phyloP scores from a whole-genome alignment of 2,329 filamentous ascomycete genomes.

The Fusarium palustre region DNA sequence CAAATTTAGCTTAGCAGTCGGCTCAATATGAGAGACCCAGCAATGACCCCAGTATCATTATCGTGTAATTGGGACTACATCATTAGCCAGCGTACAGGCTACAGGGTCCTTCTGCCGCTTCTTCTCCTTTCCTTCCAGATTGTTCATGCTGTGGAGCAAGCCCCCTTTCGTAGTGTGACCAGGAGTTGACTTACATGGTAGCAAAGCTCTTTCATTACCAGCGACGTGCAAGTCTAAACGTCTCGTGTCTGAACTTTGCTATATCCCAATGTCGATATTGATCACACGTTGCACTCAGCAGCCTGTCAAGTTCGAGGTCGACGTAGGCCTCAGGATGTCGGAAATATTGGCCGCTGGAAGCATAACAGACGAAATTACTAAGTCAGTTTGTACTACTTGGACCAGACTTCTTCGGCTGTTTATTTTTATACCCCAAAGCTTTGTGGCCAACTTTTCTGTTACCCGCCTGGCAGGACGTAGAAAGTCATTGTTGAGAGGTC shows the following conservation, averaged over 20 bases:
- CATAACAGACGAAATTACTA: too few species aligned
- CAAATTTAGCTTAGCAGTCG: conserved; percentile 34
- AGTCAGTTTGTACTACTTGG: too few species aligned
- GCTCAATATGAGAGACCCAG: conserved; percentile 35
- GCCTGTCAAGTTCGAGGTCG: background rate
- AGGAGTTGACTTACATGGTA: conserved; percentile 16
- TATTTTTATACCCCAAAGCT: too few species aligned
- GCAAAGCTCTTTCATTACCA: background rate
- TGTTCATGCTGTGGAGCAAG: conserved; percentile 7
- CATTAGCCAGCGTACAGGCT: conserved; percentile 7
- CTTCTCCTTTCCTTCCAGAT: conserved; percentile 15
- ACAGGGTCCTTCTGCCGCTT: conserved; percentile 25
- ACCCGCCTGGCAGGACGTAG: too few species aligned
- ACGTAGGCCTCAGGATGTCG: too few species aligned
- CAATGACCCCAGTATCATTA: conserved; percentile 29
- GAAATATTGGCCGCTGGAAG: too few species aligned
- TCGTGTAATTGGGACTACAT: conserved; percentile 21
- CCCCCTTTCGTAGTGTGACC: conserved; percentile 8
- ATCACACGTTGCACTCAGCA: background rate
- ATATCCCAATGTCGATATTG: background rate
- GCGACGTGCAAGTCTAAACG: background rate
- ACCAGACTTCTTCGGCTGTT: too few species aligned
- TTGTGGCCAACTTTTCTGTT: too few species aligned
- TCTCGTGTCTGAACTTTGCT: background rate
- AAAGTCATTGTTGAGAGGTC: background rate